phyloP scores from a whole-genome alignment of 352 stramenopile species.

The Phytophthora macrochlamydospora region DNA sequence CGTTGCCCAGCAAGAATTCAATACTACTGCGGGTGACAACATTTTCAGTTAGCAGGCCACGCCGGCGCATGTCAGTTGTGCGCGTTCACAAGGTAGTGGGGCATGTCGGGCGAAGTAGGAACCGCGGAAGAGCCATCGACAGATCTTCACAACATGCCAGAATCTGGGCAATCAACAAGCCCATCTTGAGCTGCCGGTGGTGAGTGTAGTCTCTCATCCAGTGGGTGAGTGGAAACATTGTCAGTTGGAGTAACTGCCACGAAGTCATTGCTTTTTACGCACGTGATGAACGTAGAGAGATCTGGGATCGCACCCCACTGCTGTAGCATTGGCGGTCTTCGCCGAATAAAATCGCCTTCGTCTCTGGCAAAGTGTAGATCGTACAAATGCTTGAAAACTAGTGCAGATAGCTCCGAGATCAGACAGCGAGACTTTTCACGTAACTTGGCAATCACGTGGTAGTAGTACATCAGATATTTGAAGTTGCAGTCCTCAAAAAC shows the following conservation, averaged over 20 bases:
- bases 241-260: conserved; percentile 10
- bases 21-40: conserved; percentile 4
- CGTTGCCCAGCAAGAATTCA: conserved; percentile 5
- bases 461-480: conserved; percentile 25
- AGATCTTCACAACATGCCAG: conserved; percentile 1
- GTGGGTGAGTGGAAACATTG: conserved; percentile 15
- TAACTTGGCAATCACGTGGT: conserved; percentile 32
- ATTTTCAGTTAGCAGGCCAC: conserved; percentile 3
- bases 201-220: conserved; percentile 30
- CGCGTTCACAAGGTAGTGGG: conserved; percentile 2
- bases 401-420: not conserved
- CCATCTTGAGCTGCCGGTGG: conserved; percentile 3
- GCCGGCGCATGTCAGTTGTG: conserved; percentile 1
- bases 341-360: not conserved
- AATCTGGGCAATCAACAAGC: not conserved
- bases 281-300: not conserved
- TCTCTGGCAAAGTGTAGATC: conserved; percentile 17
- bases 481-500: not conserved
- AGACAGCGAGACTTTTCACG: conserved; percentile 6
- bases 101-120: not conserved
- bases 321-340: not conserved
- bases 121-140: not conserved
- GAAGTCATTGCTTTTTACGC: conserved; percentile 1
- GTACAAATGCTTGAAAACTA: conserved; percentile 21
- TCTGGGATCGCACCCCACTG: not conserved